Percentiles rank a stretch among this genome's conserved stretches.
Conservation (phyloP, 345 rosid genomes). For the Brassica cretica region DNA sequence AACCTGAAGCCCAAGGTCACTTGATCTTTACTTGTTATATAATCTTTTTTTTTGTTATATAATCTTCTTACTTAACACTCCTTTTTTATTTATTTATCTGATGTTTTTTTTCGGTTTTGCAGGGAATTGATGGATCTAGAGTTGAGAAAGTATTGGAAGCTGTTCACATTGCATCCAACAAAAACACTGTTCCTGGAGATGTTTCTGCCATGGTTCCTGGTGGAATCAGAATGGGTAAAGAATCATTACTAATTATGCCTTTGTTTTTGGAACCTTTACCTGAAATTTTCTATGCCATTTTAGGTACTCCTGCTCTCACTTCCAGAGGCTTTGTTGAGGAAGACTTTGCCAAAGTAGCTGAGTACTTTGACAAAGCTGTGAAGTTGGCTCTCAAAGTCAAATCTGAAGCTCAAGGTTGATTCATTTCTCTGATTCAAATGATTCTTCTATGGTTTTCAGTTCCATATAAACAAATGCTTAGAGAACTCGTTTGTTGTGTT, state of each 20-base stretch:
- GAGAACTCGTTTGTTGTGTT: not conserved
- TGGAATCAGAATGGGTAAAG: conserved; percentile 97
- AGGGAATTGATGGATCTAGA: conserved; percentile 96
- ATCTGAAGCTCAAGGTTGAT: conserved; percentile 75
- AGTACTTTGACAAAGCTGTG: conserved; percentile 76
- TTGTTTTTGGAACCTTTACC: not conserved
- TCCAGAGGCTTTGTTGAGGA: conserved; percentile 88
- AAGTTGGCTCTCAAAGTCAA: conserved; percentile 70
- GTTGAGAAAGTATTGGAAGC: conserved; percentile 99
- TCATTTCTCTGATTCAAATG: conserved; percentile 8
- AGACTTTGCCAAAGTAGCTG: conserved; percentile 86
- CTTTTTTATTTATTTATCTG: not conserved
- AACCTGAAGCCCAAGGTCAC: conserved; percentile 86
- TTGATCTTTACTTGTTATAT: conserved; percentile 2
- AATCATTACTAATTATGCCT: not conserved
- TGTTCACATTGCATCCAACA: conserved; percentile 97
- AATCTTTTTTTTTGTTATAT: not conserved
- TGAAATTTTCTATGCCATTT: conserved; percentile 4
- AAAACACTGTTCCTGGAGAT: conserved; percentile 99
- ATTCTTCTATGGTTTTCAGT: not conserved
- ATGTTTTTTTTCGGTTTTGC: not conserved
- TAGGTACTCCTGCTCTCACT: conserved; percentile 94
- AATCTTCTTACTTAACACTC: not conserved
- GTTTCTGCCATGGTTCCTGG: conserved; percentile 52
- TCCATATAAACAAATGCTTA: not conserved